Evolutionary conservation across 768 basidiomycete species (phyloP), one percentile per base, ranked within the genome.

Genomic region (Pulveroboletus ravenelii): DNA sequence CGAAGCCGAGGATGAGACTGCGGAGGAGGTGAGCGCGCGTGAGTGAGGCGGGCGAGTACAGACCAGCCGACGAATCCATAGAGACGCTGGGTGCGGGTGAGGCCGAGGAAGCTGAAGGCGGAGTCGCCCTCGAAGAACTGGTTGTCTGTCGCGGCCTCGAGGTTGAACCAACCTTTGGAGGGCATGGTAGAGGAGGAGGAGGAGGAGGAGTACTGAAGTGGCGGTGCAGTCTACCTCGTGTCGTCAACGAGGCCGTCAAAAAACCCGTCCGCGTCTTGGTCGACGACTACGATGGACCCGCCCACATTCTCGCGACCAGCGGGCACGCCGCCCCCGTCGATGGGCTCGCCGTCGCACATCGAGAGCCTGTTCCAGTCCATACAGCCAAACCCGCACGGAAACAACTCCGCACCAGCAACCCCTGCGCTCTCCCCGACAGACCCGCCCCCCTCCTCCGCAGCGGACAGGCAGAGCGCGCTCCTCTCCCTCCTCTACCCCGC

Each of bases 81-180:
- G 53, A 96, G 69, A 44, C 93, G 71, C 58, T 91, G 85, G 15
- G 78, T 89, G 57, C 84, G 77, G 34, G 91, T 87, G 47, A 95
- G 73, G 3, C 84, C 83, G 10, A 96, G 75, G 52, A 82, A 83
- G 51, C 77, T 78, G 77, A 91, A 95, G 7, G 93, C 91, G 12
- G 91, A 87, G 61, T 93, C 89, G 25, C 90, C 87, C 70, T 94
- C 89, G 54, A 92, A 92, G 71, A 87, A 86, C 55, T 86, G 83
- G 35, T 79, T 84, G 61, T 92, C 89, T 6, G 89, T 85, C 14
- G 79, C 85, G 5, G 84, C 61, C 59, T 91, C 89, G 61, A 93
- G 81, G 63, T 93, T 92, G 66, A 91, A 79, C 89, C 89, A 93
- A 59, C 89, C 89, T 72, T 84, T 87, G 58, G 74, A 76, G 43